phyloP scores from a whole-genome alignment of 208 protist species.

The Leishmania gerbilli region DNA sequence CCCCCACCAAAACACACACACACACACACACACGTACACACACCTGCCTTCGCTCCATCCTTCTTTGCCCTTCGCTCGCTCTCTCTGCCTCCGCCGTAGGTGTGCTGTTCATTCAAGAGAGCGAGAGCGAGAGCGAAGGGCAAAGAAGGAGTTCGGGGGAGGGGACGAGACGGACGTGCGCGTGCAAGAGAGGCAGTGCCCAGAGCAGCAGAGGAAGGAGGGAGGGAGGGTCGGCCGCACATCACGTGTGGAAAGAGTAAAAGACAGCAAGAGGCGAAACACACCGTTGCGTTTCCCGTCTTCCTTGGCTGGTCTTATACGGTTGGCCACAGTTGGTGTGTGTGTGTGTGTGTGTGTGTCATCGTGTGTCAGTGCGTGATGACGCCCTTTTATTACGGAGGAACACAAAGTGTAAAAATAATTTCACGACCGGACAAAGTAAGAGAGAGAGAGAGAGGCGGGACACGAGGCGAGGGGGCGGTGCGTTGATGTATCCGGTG shows the following conservation, averaged over 20 bases:
- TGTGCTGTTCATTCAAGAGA: not conserved
- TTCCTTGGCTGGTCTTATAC: not conserved
- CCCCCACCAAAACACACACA: not conserved
- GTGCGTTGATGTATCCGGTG: not conserved
- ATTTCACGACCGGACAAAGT: not conserved
- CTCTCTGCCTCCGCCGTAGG: not conserved
- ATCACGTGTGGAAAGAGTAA: not conserved
- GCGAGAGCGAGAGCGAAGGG: not conserved
- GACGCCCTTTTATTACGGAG: not conserved
- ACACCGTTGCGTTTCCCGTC: not conserved
- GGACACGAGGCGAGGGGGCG: not conserved
- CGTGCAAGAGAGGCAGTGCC: not conserved
- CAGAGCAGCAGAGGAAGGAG: not conserved
- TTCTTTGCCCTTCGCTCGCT: not conserved
- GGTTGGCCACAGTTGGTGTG: not conserved
- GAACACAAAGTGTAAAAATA: not conserved
- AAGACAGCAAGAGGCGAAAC: not conserved
- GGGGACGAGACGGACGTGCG: not conserved
- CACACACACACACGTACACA: not conserved
- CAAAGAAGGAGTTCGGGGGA: too few species aligned
- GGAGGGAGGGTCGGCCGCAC: not conserved
- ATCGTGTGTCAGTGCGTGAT: not conserved
- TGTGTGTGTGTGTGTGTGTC: not conserved
- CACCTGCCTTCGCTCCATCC: not conserved
- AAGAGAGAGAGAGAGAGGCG: not conserved